Evolutionary conservation across 768 basidiomycete species (phyloP), one percentile per base, ranked within the genome.

Genomic region (Ramaria sp.): DNA sequence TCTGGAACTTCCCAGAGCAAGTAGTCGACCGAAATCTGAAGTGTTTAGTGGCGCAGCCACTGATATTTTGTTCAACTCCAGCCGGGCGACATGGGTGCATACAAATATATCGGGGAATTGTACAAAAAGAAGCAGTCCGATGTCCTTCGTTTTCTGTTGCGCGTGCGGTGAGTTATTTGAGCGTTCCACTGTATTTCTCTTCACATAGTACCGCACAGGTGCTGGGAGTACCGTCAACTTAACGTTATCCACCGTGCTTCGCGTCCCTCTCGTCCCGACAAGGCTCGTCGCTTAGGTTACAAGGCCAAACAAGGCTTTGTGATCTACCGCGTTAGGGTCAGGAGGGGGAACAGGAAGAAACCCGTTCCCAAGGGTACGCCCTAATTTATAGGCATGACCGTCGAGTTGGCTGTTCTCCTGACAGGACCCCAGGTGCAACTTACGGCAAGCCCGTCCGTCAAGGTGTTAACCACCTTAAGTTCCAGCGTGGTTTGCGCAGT

Each of bases 281-380:
- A 97, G 80, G 96, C 96, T 61, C 89, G 96, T 70, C 86, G 94
- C 63, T 78, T 99, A 61, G 96, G 96, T 50, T 99, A 98, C 85
- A 99, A 97, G 79, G 93, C 96, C 71, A 99, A 99, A 82, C 96
- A 99, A 75, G 96, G 96, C 66, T 99, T 92, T 70, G 87, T 98
- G 63, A 74, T 99, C 76, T 99, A 99, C 78, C 91, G 96, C 67
- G 78, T 99, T 66, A 90, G 96, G 63, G 95, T 99, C 63, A 85
- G 96, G 66, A 83, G 94, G 62, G 96, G 96, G 70, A 97, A 97
- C 82, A 85, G 96, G 76, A 99, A 99, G 80, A 96, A 93, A 81
- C 93, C 88, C 61, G 95, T 88, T 59, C 88, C 88, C 66, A 99
- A 99, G 80, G 96, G 95, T 92, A 57, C 53, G 75, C 68, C 33